phyloP scores from a whole-genome alignment of 345 rosid genomes.

The Nephelium lappaceum region DNA sequence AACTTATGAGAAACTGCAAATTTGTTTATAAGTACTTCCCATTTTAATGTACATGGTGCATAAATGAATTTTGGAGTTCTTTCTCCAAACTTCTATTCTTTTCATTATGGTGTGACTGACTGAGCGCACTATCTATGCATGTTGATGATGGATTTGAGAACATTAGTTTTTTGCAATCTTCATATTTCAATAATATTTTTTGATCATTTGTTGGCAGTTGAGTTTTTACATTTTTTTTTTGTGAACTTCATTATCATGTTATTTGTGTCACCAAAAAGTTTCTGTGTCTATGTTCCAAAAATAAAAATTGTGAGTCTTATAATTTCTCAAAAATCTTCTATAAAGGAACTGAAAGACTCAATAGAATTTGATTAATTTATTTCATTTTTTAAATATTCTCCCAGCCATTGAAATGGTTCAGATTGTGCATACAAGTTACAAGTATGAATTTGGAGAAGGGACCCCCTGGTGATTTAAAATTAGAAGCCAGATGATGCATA shows the following conservation, averaged over 20 bases:
- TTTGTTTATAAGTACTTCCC: constrained; percentile 32
- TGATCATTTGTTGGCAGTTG: constrained; percentile 2
- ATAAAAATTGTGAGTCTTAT: no score
- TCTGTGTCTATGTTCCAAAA: no score
- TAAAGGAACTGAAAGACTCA: no score
- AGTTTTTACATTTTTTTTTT: background rate
- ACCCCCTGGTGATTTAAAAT: no score
- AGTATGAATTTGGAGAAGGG: no score
- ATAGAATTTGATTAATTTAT: no score
- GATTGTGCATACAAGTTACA: no score
- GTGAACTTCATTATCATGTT: background rate
- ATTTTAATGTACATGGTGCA: constrained; percentile 39
- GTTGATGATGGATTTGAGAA: constrained; percentile 15
- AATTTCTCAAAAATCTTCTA: no score
- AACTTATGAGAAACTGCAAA: constrained; percentile 46
- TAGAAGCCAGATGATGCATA: no score
- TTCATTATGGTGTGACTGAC: constrained; percentile 20
- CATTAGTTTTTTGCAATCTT: constrained; percentile 26
- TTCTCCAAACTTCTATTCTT: constrained; percentile 26
- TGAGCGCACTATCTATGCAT: constrained; percentile 10
- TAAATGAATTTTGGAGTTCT: constrained; percentile 41
- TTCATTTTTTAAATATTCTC: no score
- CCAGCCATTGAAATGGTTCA: no score
- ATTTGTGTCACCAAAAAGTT: no score
- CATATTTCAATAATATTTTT: constrained; percentile 23